Conservation (phyloP, 1,284 basidiomycete genomes). For the Tilletia indica region DNA sequence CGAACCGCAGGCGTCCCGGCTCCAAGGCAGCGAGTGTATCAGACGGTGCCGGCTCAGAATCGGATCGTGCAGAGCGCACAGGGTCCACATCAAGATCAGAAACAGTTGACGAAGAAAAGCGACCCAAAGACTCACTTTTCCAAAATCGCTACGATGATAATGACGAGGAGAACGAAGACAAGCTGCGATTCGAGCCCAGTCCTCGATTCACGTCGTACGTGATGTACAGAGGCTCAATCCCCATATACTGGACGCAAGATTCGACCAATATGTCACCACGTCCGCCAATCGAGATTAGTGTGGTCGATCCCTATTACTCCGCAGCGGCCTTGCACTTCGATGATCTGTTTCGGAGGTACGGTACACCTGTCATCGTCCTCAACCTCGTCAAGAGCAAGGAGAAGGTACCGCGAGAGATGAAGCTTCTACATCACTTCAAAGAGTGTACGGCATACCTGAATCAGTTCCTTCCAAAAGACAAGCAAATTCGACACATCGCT, state of each 20-base stretch:
- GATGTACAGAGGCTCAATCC: conserved; percentile 93
- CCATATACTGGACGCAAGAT: conserved; percentile 94
- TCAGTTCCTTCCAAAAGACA: conserved; percentile 82
- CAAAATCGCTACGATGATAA: conserved; percentile 24
- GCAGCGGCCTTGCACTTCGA: conserved; percentile 93
- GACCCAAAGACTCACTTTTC: not conserved
- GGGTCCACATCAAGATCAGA: conserved; percentile 23
- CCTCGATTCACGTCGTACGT: conserved; percentile 93
- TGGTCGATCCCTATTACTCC: conserved; percentile 92
- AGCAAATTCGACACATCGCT: conserved; percentile 85
- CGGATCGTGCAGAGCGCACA: conserved; percentile 13
- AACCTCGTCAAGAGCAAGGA: conserved; percentile 75
- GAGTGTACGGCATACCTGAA: conserved; percentile 91
- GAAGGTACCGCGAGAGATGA: conserved; percentile 81
- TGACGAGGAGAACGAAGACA: conserved; percentile 25
- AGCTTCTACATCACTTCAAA: conserved; percentile 84
- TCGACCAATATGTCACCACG: conserved; percentile 82
- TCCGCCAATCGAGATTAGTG: conserved; percentile 84
- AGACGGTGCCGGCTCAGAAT: not conserved
- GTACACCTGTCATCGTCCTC: conserved; percentile 85
- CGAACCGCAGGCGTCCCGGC: conserved; percentile 24
- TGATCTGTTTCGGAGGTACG: conserved; percentile 84
- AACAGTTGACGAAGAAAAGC: not conserved
- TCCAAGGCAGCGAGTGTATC: not conserved
- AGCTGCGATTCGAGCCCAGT: conserved; percentile 53